Evolutionary conservation across 1,284 basidiomycete species (phyloP), one percentile per base, ranked within the genome.

Genomic region (Papiliotrema fonsecae): DNA sequence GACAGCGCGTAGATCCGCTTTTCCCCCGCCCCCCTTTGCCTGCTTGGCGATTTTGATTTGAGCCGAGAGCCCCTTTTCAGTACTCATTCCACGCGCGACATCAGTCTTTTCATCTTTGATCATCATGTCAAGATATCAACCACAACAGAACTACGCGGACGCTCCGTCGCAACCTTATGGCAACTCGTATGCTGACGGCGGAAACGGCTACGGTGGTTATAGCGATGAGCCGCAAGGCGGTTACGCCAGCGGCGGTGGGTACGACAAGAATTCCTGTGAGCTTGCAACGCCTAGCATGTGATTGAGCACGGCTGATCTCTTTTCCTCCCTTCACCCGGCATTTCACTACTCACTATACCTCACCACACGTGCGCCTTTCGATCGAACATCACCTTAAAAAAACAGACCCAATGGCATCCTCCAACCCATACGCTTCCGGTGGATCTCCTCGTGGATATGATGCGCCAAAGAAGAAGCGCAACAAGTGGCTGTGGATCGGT

Each of bases 401-500:
- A 55, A 52, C 56, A 65, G 70, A 74, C 55, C 70, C 65, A 42
- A 74, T 71, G 70, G 57, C 59, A 11, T 55, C 58, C 9, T 43
- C 44, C 21, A 72, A 70, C 51, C 64, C 70, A 25, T 62, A 70
- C 49, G 69, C 70, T 11, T 44, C 60, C 3, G 54, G 50, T 35
- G 48, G 51, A 2, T 62, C 64, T 9, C 52, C 55, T 10, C 51
- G 55, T 22, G 55, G 50, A 7, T 55, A 53, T 39, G 44, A 50
- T 13, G 50, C 47, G 6, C 51, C 58, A 28, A 66, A 68, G 52
- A 68, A 69, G 58, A 69, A 65, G 50, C 64, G 64, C 37, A 66
- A 66, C 47, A 70, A 68, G 61, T 70, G 69, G 59, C 61, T 69
- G 25, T 72, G 69, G 65, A 67, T 72, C 48, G 70, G 63, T 52